Evolutionary conservation across 73 alveolate species (phyloP).

Genomic region (Breviolum minutum): DNA sequence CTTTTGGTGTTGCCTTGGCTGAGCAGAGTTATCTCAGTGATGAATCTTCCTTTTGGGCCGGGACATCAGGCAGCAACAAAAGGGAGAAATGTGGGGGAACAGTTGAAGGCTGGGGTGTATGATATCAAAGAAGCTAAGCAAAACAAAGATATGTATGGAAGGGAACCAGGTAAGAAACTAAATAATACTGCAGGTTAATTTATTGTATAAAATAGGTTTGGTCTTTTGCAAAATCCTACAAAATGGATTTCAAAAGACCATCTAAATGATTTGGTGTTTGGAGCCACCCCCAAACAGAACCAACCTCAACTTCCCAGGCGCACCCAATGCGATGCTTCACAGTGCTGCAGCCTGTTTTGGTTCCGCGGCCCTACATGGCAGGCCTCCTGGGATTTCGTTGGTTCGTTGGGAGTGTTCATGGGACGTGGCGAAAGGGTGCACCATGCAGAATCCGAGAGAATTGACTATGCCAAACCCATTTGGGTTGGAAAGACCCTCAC

Average conservation of each 20-base stretch:
- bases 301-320: background rate
- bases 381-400: background rate
- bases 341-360: background rate
- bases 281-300: too few relatives aligned
- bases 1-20: slow-evolving; percentile 10
- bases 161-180: background rate
- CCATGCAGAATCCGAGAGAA: too few relatives aligned
- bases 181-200: background rate
- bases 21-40: slow-evolving; percentile 16
- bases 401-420: background rate
- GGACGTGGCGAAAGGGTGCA: background rate
- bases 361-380: background rate
- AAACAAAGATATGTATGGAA: background rate
- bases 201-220: background rate
- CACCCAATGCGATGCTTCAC: background rate
- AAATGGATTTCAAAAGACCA: background rate
- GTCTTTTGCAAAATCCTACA: background rate
- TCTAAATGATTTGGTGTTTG: background rate
- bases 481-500: too few relatives aligned
- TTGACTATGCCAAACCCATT: too few relatives aligned
- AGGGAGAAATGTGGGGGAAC: background rate
- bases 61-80: background rate
- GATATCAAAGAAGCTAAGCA: background rate
- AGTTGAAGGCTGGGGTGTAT: background rate
- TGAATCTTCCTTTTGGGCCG: background rate